Evolutionary conservation across 352 stramenopile genomes (phyloP).

Genomic region (Globisporangium rhizosaccharum): DNA sequence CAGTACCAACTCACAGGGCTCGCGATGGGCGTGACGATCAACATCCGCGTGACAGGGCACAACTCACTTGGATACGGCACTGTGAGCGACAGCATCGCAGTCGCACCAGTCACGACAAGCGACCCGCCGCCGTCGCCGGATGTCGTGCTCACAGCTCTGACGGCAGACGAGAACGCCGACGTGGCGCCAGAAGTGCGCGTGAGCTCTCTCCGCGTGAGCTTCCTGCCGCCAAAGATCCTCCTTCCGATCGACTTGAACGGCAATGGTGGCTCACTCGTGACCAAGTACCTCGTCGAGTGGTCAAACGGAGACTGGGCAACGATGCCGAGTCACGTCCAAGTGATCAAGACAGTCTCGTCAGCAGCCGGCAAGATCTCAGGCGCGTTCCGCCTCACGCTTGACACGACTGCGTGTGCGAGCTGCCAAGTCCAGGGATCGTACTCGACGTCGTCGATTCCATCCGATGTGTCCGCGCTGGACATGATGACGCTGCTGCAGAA

Average conservation of each 20-base stretch:
- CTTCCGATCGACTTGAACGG: slow-evolving; percentile 63
- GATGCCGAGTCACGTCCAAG: slow-evolving; percentile 59
- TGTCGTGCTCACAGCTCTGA: slow-evolving; percentile 45
- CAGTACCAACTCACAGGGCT: slow-evolving; percentile 81
- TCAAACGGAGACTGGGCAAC: slow-evolving; percentile 67
- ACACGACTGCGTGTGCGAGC: slow-evolving; percentile 73
- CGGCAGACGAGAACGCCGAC: slow-evolving; percentile 24
- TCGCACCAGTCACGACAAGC: slow-evolving; percentile 81
- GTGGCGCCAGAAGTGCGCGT: slow-evolving; percentile 42
- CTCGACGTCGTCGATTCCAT: slow-evolving; percentile 67
- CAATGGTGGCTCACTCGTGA: slow-evolving; percentile 76
- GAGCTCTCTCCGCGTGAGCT: slow-evolving; percentile 83
- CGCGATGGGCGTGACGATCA: slow-evolving; percentile 82
- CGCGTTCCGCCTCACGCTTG: slow-evolving; percentile 77
- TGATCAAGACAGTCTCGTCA: slow-evolving; percentile 48
- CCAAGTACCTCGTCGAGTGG: slow-evolving; percentile 94
- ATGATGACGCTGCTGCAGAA: slow-evolving; percentile 89
- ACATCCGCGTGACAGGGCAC: slow-evolving; percentile 87
- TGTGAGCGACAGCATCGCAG: slow-evolving; percentile 54
- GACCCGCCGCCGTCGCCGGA: slow-evolving; percentile 82
- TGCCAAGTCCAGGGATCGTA: slow-evolving; percentile 70
- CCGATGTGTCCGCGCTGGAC: slow-evolving; percentile 41
- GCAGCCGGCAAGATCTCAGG: slow-evolving; percentile 31
- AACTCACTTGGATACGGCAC: slow-evolving; percentile 90
- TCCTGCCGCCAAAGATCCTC: slow-evolving; percentile 53